phyloP scores from a whole-genome alignment of 1,284 basidiomycete genomes.

The Boletellus deceptivus region DNA sequence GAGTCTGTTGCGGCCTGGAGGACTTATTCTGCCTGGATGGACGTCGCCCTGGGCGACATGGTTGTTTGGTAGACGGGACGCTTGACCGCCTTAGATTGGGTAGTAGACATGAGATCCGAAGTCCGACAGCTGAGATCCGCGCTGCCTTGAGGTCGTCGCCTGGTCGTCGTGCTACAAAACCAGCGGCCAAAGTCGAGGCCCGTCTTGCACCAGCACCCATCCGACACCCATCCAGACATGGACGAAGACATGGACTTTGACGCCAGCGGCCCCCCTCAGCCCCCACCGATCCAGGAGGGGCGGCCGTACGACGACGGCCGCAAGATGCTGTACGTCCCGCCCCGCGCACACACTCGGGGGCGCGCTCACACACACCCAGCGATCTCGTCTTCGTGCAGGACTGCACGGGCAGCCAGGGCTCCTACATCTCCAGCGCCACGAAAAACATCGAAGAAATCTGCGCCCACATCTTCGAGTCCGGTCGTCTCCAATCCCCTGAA shows the following conservation, averaged over 20 bases:
- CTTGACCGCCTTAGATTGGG: constrained; percentile 18
- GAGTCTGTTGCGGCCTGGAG: constrained; percentile 61
- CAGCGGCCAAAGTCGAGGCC: constrained; percentile 3
- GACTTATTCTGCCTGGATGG: constrained; percentile 50
- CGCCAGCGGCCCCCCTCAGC: constrained; percentile 34
- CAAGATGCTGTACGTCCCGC: constrained; percentile 78
- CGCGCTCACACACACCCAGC: constrained; percentile 38
- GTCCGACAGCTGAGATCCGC: constrained; percentile 38
- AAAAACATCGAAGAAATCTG: constrained; percentile 98
- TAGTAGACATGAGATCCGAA: constrained; percentile 26
- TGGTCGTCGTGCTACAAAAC: constrained; percentile 24
- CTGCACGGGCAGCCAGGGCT: constrained; percentile 86
- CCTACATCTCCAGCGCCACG: constrained; percentile 87
- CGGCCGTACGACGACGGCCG: constrained; percentile 39
- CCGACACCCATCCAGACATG: constrained; percentile 43
- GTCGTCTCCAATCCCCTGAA: constrained; percentile 81
- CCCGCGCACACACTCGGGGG: constrained; percentile 6
- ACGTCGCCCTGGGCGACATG: constrained; percentile 57
- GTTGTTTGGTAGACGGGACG: constrained; percentile 52
- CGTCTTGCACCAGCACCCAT: not conserved
- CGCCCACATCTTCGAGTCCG: constrained; percentile 93
- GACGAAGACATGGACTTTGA: constrained; percentile 77
- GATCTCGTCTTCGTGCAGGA: constrained; percentile 90
- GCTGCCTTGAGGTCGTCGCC: constrained; percentile 35
- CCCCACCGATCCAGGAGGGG: constrained; percentile 25